Evolutionary conservation across 192 early-diverging fungal genomes (phyloP), one percentile per base, ranked within the genome.

Genomic region (Martensiomyces pterosporus): DNA sequence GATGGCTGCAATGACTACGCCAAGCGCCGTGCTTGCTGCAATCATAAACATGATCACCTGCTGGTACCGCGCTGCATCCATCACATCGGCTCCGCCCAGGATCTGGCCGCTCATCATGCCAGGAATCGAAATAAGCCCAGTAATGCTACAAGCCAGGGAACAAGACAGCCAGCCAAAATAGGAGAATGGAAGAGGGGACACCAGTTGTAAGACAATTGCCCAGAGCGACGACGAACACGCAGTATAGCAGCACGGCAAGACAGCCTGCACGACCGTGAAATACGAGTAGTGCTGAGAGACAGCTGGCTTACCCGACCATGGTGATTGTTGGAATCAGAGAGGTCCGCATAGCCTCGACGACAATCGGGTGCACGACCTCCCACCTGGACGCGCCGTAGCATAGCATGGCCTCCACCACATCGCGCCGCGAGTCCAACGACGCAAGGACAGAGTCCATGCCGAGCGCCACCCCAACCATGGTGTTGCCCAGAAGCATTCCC

Each of bases 71-170:
- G 82, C 85, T 0, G 91, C 89, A 38, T 89, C 80, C 63, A 80
- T 78, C 23, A 90, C 84, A 12, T 81, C 75, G 0, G 89, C 81
- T 21, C 91, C 91, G 18, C 86, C 87, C 43, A 94, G 76, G 18
- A 94, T 81, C 49, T 91, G 89, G 43, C 91, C 91, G 1, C 84
- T 88, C 91, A 93, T 90, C 83, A 88, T 85, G 15, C 86, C 91
- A 0, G 91, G 91, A 47, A 93, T 93, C 16, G 89, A 84, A 18
- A 93, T 88, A 34, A 93, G 59, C 3, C 89, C 91, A 43, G 87
- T 87, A 23, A 93, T 83, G 52, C 69, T 57, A 32, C 29, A n/a
- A n/a, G n/a, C n/a, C n/a, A n/a, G n/a, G n/a, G n/a, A n/a, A n/a
- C n/a, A n/a, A n/a, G n/a, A n/a, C n/a, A n/a, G n/a, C n/a, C n/a